Evolutionary conservation across 208 protist genomes (phyloP), one percentile per base, ranked within the genome.

Genomic region (Trypanosoma caninum): DNA sequence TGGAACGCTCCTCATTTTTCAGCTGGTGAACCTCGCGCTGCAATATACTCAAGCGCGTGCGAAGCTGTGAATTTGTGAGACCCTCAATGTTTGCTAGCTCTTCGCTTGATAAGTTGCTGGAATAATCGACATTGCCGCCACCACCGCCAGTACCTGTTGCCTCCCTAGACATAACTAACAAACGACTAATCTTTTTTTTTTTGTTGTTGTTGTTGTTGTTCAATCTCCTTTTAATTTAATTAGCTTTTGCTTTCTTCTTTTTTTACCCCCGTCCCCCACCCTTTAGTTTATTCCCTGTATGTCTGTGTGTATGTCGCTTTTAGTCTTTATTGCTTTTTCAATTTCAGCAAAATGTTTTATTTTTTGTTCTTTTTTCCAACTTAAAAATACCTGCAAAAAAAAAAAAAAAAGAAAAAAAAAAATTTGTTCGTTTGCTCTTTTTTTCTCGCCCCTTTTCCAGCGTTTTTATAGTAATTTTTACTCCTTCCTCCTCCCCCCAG

Each of bases 1-100:
- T 70, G 30, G 84, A 74, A 22, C 72, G 72, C 58, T 89, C 82
- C 34, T 72, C 67, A 48, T 74, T 75, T 42, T 83, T 81, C 11
- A 95, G 62, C 11, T 76, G 63, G 54, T 89, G 78, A 44, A 78
- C 72, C 72, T 95, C 85, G 35, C 91, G 80, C 45, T 85, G 65
- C 20, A 95, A 61, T 16, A 73, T 57, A 35, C 61, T 76, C 2
- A 46, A 33, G 25, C 86, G 81, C 0, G 72, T 73, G 23, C 75
- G 71, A 13, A 95, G 76, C 68, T 95, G 80, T 11, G 89, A 79
- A 37, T 79, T 84, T 7, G 81, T 89, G 37, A 95, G 78, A 7
- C 54, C 68, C 35, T 95, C 84, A 3, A 95, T 73, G 61, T 89
- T 82, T 37, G 62, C 72, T 40, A 83, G 56, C 48, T 93, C 83